Evolutionary conservation across 2,329 filamentous ascomycete species (phyloP).

Genomic region (Teratosphaeria destructans): DNA sequence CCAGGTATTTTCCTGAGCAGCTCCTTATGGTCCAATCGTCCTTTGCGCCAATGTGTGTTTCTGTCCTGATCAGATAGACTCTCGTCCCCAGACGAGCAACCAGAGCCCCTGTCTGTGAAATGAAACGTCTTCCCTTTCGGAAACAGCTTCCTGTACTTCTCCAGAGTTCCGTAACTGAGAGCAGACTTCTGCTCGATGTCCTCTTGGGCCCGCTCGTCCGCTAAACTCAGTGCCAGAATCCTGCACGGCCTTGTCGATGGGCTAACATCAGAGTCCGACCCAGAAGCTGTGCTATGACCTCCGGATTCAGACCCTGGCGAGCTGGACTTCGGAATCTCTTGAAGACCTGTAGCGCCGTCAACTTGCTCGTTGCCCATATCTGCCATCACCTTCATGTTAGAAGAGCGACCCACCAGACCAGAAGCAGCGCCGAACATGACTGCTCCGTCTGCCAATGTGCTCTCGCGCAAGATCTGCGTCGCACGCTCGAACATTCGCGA

Average conservation of each 20-base stretch:
- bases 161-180: slow-evolving; percentile 15
- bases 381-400: slow-evolving; percentile 9
- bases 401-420: slow-evolving; percentile 1
- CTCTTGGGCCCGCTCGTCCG: slow-evolving; percentile 12
- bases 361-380: slow-evolving; percentile 1
- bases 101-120: slow-evolving; percentile 17
- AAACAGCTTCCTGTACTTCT: slow-evolving; percentile 19
- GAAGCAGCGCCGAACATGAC: slow-evolving; percentile 19
- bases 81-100: slow-evolving; percentile 16
- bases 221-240: slow-evolving; percentile 15
- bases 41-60: background rate
- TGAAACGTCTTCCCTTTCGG: slow-evolving; percentile 19
- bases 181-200: slow-evolving; percentile 15
- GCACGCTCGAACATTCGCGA: slow-evolving; percentile 15
- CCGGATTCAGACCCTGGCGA: slow-evolving; percentile 1
- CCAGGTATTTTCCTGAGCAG: slow-evolving; percentile 4
- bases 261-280: slow-evolving; percentile 9
- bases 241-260: slow-evolving; percentile 10
- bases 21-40: slow-evolving; percentile 3
- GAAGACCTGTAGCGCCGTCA: slow-evolving; percentile 9
- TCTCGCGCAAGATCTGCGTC: slow-evolving; percentile 19
- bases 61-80: background rate
- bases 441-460: slow-evolving; percentile 20
- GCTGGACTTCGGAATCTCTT: slow-evolving; percentile 3
- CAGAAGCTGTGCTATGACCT: slow-evolving; percentile 4